Evolutionary conservation across 225 moss, liverwort and hornwort genomes (phyloP), one percentile per base, ranked within the genome.

Genomic region (Rhytidiadelphus loreus): DNA sequence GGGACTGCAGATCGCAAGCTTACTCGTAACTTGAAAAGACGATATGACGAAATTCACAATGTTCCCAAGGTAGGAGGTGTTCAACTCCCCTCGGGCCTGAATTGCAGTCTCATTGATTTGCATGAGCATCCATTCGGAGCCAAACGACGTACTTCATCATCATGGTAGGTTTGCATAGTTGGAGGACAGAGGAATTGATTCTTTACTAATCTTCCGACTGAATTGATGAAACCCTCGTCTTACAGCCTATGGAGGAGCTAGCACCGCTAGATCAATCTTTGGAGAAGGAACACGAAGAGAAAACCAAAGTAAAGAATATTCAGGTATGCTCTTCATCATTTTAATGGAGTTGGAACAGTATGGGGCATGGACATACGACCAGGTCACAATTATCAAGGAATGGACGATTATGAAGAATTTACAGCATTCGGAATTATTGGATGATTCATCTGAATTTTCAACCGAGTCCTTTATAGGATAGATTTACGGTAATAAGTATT

Each of bases 291-390:
- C 97, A 98, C 74, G 98, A 98, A 89, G 98, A 97, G 92, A 97
- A 97, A 92, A 98, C 98, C 43, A 98, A 98, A 91, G 98, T 98
- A 30, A 98, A 98, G 86, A 98, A 98, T 65, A 98, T 98, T 88
- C 98, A 98, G 94, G 98, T 97, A 78, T 72, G 85, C 32, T 79
- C 59, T 62, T 69, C 57, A 75, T 82, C 35, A 70, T 77, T 78
- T 86, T 44, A 79, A 70, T 88, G 62, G 65, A 46, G 18, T 86
- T 84, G 74, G 55, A 83, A n/a, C 57, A 62, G 57, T 50, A 62
- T 24, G 62, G 80, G 73, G 37, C 35, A 82, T 64, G 50, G 64
- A 17, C 68, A 66, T 50, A 75, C n/a, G 25, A 24, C 53, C 55
- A 75, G 86, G 60, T 79, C 57, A 50, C 70, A 79, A 70, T 50